Percentiles rank a stretch among this genome's conserved stretches.
Evolutionary conservation across 2,329 filamentous ascomycete genomes (phyloP).

Genomic region (Verticillium dahliae): DNA sequence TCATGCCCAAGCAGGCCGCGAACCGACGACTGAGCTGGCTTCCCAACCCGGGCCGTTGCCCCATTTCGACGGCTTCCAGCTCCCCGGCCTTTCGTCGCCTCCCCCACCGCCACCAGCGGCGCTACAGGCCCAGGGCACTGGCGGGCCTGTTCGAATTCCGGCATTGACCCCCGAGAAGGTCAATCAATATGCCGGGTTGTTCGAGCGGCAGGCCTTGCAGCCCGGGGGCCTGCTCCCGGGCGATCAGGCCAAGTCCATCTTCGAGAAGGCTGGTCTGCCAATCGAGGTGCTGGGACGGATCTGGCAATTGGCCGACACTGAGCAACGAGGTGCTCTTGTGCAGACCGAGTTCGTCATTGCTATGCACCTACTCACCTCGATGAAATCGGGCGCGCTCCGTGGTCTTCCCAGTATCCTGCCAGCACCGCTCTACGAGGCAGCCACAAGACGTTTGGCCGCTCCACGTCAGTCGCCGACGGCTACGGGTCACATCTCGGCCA

Average conservation of each 20-base stretch:
- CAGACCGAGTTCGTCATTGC: slow-evolving; percentile 93
- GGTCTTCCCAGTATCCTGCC: slow-evolving; percentile 75
- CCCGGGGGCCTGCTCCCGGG: slow-evolving; percentile 69
- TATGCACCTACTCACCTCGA: slow-evolving; percentile 92
- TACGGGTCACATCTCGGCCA: slow-evolving; percentile 53
- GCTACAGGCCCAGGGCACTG: slow-evolving; percentile 51
- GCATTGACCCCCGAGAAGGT: slow-evolving; percentile 84
- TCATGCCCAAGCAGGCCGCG: slow-evolving; percentile 83
- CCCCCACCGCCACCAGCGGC: slow-evolving; percentile 43
- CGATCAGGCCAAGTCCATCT: slow-evolving; percentile 86
- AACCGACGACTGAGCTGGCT: slow-evolving; percentile 75
- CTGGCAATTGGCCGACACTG: slow-evolving; percentile 91
- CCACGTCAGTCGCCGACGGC: slow-evolving; percentile 44
- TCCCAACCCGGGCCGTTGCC: slow-evolving; percentile 83
- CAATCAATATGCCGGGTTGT: slow-evolving; percentile 79
- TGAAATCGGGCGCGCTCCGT: slow-evolving; percentile 76
- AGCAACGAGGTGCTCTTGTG: slow-evolving; percentile 81
- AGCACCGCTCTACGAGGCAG: slow-evolving; percentile 83
- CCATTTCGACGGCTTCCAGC: slow-evolving; percentile 72
- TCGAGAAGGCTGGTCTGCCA: slow-evolving; percentile 83
- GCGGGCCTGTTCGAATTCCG: slow-evolving; percentile 75
- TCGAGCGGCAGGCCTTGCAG: slow-evolving; percentile 79
- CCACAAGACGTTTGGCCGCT: slow-evolving; percentile 56
- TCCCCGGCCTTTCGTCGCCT: slow-evolving; percentile 23
- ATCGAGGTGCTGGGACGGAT: slow-evolving; percentile 91